Conservation (phyloP, 2,329 filamentous ascomycete species). For the Trichoderma simmonsii region DNA sequence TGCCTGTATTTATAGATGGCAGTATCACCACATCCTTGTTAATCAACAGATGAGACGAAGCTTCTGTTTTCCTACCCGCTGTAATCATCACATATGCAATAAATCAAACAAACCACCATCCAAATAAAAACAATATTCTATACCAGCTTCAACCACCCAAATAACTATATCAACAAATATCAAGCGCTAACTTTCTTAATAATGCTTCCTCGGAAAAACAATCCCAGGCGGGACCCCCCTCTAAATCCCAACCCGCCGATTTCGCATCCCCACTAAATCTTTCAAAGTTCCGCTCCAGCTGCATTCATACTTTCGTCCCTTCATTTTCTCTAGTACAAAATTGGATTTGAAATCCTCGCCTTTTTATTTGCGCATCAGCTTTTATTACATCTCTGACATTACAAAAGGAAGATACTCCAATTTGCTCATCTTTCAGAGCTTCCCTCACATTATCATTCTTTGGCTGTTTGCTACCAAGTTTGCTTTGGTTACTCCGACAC, state of each 20-base stretch:
- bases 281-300: background rate
- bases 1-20: too few species aligned
- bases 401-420: background rate
- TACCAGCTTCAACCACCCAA: background rate
- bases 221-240: background rate
- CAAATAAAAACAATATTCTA: background rate
- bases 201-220: background rate
- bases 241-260: constrained; percentile 2
- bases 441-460: background rate
- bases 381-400: background rate
- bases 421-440: too few species aligned
- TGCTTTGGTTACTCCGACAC: background rate
- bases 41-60: background rate
- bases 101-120: background rate
- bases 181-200: background rate
- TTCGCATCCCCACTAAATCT: constrained; percentile 9
- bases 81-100: background rate
- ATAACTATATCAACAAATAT: background rate
- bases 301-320: background rate
- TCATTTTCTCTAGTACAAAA: background rate
- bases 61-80: background rate
- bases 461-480: background rate
- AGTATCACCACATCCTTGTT: too few species aligned
- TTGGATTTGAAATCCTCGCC: constrained; percentile 34
- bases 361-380: constrained; percentile 29